Evolutionary conservation across 306 rosid genomes (phyloP).

Genomic region (Begonia loranthoides): DNA sequence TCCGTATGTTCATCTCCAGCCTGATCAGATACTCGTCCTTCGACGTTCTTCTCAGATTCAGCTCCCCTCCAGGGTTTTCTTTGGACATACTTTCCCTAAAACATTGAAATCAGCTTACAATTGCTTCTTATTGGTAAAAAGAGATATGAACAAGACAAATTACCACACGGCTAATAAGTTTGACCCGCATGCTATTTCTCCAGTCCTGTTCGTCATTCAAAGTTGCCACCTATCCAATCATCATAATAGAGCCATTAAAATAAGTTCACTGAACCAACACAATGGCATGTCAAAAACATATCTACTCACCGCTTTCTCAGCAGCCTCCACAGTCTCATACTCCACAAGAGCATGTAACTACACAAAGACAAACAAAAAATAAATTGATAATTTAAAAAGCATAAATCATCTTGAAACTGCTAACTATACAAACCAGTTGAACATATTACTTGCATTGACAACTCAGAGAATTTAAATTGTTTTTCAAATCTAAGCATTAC

Average conservation of each 20-base stretch:
- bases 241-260: constrained; percentile 5
- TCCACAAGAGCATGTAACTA: constrained; percentile 89
- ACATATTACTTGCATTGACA: no score
- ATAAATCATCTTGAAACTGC: no score
- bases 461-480: no score
- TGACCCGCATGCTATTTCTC: constrained; percentile 95
- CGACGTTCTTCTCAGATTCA: constrained; percentile 49
- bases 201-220: constrained; percentile 73
- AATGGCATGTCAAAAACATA: background rate
- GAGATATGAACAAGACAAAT: background rate
- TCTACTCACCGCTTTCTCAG: constrained; percentile 84
- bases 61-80: constrained; percentile 47
- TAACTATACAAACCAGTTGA: no score
- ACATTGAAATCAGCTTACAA: constrained; percentile 14
- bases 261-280: background rate
- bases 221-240: constrained; percentile 47
- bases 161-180: constrained; percentile 66
- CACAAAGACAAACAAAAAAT: constrained; percentile 4
- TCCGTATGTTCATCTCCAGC: constrained; percentile 55
- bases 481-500: no score
- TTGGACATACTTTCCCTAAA: constrained; percentile 55
- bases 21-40: constrained; percentile 34
- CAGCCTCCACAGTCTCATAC: constrained; percentile 77
- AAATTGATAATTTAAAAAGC: background rate
- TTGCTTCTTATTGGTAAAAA: constrained; percentile 5